phyloP scores from a whole-genome alignment of 2,329 filamentous ascomycete species.

The Shiraia sp. region DNA sequence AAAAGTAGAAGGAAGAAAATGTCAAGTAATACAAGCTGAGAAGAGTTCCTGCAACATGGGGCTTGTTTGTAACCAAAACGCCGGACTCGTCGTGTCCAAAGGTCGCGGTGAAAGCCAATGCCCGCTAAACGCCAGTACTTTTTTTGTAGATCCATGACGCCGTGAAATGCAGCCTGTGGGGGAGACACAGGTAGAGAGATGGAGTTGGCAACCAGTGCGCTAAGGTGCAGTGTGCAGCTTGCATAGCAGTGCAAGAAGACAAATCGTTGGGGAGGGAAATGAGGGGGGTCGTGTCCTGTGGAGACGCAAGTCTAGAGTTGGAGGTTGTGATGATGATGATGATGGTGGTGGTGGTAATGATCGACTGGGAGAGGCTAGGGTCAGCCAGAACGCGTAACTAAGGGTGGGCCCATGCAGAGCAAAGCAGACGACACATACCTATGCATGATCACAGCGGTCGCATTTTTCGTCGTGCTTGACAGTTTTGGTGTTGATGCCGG shows the following conservation, averaged over 20 bases:
- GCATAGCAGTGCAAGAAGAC: conserved; percentile 1
- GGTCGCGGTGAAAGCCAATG: conserved; percentile 34
- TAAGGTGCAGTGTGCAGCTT: conserved; percentile 33
- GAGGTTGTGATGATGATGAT: conserved; percentile 19
- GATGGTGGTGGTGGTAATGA: too few species aligned
- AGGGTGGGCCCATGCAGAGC: conserved; percentile 6
- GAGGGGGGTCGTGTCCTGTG: too few species aligned
- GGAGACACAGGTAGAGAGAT: conserved; percentile 23
- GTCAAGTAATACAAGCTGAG: conserved; percentile 35
- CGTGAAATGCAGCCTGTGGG: conserved; percentile 46
- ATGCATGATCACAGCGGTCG: conserved; percentile 50
- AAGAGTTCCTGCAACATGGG: conserved; percentile 37
- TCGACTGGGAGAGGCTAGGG: conserved; percentile 3
- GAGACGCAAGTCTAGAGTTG: conserved; percentile 26
- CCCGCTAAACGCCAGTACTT: conserved; percentile 46
- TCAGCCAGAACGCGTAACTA: conserved; percentile 36
- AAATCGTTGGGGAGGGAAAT: too few species aligned
- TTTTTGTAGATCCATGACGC: conserved; percentile 43
- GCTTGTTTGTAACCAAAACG: conserved; percentile 41
- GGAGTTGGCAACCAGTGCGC: conserved; percentile 25
- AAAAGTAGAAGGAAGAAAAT: conserved; percentile 22
- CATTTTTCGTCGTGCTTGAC: conserved; percentile 56
- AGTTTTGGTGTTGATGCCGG: conserved; percentile 47
- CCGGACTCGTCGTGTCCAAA: conserved; percentile 38
- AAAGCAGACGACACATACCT: conserved; percentile 29